phyloP scores from a whole-genome alignment of 2,329 filamentous ascomycete species.

The Colletotrichum sp. region DNA sequence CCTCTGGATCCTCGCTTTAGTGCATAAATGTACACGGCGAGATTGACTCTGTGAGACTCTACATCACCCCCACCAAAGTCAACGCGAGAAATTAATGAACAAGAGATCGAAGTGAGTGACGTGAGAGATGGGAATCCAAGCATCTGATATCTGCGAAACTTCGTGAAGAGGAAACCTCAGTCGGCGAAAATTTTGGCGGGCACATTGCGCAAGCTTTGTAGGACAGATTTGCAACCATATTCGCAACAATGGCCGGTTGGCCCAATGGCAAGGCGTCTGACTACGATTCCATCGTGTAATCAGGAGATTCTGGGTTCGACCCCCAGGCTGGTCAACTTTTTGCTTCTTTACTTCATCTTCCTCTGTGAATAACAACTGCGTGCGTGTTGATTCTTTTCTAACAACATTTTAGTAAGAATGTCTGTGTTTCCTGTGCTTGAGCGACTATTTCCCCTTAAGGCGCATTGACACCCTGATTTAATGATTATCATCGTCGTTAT shows the following conservation, averaged over 20 bases:
- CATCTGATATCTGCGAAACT: not conserved
- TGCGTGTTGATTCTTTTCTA: not conserved
- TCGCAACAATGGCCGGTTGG: not conserved
- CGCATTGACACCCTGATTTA: too few species aligned
- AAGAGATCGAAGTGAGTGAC: not conserved
- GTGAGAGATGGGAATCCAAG: not conserved
- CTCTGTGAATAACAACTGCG: not conserved
- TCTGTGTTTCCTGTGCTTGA: not conserved
- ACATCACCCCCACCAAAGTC: not conserved
- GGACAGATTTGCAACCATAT: fast-evolving
- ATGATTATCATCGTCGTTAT: not conserved
- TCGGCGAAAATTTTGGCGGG: not conserved
- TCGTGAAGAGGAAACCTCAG: not conserved
- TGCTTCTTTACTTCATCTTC: not conserved
- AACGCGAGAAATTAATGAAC: not conserved
- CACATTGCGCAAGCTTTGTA: fast-evolving
- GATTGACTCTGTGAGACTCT: not conserved
- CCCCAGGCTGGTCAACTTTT: slow-evolving; percentile 19
- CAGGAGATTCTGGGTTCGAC: slow-evolving; percentile 22
- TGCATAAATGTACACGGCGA: slow-evolving; percentile 2
- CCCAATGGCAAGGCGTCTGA: slow-evolving; percentile 1
- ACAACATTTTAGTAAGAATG: not conserved
- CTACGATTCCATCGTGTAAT: not conserved
- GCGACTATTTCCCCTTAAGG: not conserved
- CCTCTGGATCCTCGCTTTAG: slow-evolving; percentile 1